Evolutionary conservation across 768 basidiomycete species (phyloP), one percentile per base, ranked within the genome.

Genomic region (Boletus barrowsii): DNA sequence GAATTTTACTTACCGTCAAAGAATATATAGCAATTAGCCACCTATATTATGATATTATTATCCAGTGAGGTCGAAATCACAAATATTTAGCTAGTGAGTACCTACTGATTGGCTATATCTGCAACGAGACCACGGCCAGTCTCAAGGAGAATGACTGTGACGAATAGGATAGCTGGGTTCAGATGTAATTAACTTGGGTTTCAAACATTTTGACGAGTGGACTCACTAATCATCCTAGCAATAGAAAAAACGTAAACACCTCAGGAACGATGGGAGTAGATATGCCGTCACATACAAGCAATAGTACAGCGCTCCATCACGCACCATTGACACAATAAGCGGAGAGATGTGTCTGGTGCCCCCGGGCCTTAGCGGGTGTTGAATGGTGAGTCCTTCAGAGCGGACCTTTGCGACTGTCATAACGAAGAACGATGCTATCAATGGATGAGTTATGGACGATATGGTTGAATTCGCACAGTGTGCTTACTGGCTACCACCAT

Each of bases 401-500:
- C 44, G 2, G 15, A 42, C 35, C 26, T 37, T 54, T 17, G 35
- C 53, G 17, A 54, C 13, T 22, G 53, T 49, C 53, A 49, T 49
- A 3, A 9, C 30, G 29, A 54, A 49, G 47, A 54, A 49, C 4
- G 53, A 42, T 11, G 53, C 53, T 49, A 20, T 43, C 10, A 18
- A 3, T 32, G 32, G 32, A 11, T 32, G 32, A 32, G 32, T 11
- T 8, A 8, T 32, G 32, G 32, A 37, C 18, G 4, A 29, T 18
- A 11, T 41, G n/a, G 5, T n/a, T 17, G 24, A 43, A 43, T n/a
- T 30, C 15, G 26, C 29, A n/a, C 22, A 20, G 4, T 5, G 20
- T 5, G 9, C 53, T 54, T 43, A 54, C 53, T 54, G 17, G 53
- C 53, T 42, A 54, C 42, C 18, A 43, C 41, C 47, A 54, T 49